phyloP scores from a whole-genome alignment of 2,329 filamentous ascomycete genomes.

The Cladosporium oxysporum region DNA sequence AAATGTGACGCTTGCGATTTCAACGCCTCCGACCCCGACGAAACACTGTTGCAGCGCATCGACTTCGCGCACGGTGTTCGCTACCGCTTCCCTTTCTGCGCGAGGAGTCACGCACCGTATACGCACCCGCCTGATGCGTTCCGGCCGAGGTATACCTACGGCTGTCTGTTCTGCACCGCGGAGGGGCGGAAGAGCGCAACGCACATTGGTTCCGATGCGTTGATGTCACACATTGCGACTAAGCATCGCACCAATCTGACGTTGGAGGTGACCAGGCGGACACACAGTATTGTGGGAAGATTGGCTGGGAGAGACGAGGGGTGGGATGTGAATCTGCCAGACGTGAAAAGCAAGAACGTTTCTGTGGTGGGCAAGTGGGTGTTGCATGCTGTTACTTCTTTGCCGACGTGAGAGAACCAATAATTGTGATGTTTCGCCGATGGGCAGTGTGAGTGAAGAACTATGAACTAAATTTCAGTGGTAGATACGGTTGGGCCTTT shows the following conservation, averaged over 20 bases:
- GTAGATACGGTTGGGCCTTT: neutral
- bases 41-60: conserved; percentile 17
- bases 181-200: conserved; percentile 20
- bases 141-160: conserved; percentile 21
- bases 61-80: conserved; percentile 22
- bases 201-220: conserved; percentile 38
- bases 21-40: conserved; percentile 7
- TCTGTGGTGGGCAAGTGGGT: conserved; percentile 2
- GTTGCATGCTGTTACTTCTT: conserved; percentile 14
- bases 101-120: conserved; percentile 22
- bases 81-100: conserved; percentile 26
- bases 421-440: neutral
- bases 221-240: conserved; percentile 42
- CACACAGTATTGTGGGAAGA: conserved; percentile 41
- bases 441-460: neutral
- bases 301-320: conserved; percentile 27
- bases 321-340: conserved; percentile 42
- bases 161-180: conserved; percentile 27
- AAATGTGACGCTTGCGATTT: conserved; percentile 10
- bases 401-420: conserved; percentile 5
- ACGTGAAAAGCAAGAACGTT: neutral
- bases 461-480: neutral
- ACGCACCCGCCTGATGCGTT: conserved; percentile 10
- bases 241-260: conserved; percentile 39
- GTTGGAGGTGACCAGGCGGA: conserved; percentile 33